Percentiles rank a stretch among this genome's conserved stretches.
phyloP scores from a whole-genome alignment of 2,329 filamentous ascomycete species.

The Ophiostoma himal-ulmi region DNA sequence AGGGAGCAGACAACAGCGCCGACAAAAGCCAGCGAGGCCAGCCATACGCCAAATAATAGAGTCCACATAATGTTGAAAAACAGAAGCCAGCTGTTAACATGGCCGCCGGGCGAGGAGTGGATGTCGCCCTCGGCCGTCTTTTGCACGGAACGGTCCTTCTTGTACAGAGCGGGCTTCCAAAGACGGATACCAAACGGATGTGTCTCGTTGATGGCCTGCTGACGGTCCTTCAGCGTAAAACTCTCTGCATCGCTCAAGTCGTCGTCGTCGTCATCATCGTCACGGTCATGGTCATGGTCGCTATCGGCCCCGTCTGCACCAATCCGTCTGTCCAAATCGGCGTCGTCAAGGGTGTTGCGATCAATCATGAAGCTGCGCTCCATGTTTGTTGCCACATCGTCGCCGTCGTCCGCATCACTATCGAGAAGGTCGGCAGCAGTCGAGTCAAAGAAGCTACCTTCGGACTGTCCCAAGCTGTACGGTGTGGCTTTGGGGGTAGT shows the following conservation, averaged over 20 bases:
- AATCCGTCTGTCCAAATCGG: conserved; percentile 36
- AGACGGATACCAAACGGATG: conserved; percentile 98
- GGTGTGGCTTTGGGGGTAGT: conserved; percentile 15
- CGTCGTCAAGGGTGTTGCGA: conserved; percentile 31
- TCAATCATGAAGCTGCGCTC: conserved; percentile 18
- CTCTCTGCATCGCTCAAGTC: conserved; percentile 89
- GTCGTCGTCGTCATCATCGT: conserved; percentile 57
- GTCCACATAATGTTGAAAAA: conserved; percentile 91
- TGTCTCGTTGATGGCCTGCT: conserved; percentile 96
- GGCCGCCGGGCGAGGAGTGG: conserved; percentile 84
- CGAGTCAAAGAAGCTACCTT: conserved; percentile 14
- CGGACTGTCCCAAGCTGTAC: conserved; percentile 6
- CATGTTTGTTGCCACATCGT: conserved; percentile 14
- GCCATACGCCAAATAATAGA: conserved; percentile 91
- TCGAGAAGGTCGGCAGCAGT: neutral
- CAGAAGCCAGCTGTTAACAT: conserved; percentile 76
- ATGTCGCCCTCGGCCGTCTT: conserved; percentile 95
- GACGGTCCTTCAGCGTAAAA: conserved; percentile 93
- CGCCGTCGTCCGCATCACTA: conserved; percentile 14
- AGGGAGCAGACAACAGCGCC: conserved; percentile 74
- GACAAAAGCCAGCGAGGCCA: conserved; percentile 67
- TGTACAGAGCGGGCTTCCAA: conserved; percentile 98
- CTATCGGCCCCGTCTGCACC: conserved; percentile 36
- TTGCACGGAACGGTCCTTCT: conserved; percentile 93
- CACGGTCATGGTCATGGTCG: conserved; percentile 35